A percentile compares a stretch with the other conserved stretches of the same genome.
Evolutionary conservation across 1,284 basidiomycete species (phyloP).

Genomic region (Hymenochaete sp.): DNA sequence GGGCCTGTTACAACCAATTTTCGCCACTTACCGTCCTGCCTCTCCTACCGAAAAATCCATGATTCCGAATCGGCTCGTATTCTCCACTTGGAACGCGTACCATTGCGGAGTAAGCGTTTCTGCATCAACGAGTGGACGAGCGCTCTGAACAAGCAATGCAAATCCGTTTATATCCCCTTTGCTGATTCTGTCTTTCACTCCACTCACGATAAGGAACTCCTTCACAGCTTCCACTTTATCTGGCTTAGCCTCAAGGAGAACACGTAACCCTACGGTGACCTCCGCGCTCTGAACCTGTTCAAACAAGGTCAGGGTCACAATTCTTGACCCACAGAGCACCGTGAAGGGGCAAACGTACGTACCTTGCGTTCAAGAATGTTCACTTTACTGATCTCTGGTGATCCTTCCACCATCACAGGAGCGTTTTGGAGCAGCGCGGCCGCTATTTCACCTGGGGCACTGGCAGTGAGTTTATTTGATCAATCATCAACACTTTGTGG

Average conservation of each 20-base stretch:
- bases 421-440: conserved; percentile 30
- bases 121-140: conserved; percentile 29
- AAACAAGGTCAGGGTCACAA: background rate
- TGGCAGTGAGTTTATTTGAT: background rate
- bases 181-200: background rate
- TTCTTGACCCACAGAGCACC: background rate
- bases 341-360: conserved; percentile 1
- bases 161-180: background rate
- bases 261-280: conserved; percentile 28
- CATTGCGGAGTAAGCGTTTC: conserved; percentile 31
- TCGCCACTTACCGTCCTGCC: conserved; percentile 22
- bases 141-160: conserved; percentile 22
- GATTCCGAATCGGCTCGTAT: conserved; percentile 32
- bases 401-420: conserved; percentile 25
- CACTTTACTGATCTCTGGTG: conserved; percentile 26
- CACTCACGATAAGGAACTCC: conserved; percentile 31
- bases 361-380: conserved; percentile 31
- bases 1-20: background rate
- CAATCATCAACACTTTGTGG: too few species aligned
- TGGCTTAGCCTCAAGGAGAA: conserved; percentile 31
- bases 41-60: conserved; percentile 33
- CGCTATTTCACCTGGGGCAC: conserved; percentile 24
- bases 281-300: conserved; percentile 25
- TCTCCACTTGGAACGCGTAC: conserved; percentile 34
- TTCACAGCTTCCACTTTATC: conserved; percentile 30